Base-by-base conservation (phyloP, 2,329 filamentous ascomycete genomes). In the Colletotrichum kahawae region DNA sequence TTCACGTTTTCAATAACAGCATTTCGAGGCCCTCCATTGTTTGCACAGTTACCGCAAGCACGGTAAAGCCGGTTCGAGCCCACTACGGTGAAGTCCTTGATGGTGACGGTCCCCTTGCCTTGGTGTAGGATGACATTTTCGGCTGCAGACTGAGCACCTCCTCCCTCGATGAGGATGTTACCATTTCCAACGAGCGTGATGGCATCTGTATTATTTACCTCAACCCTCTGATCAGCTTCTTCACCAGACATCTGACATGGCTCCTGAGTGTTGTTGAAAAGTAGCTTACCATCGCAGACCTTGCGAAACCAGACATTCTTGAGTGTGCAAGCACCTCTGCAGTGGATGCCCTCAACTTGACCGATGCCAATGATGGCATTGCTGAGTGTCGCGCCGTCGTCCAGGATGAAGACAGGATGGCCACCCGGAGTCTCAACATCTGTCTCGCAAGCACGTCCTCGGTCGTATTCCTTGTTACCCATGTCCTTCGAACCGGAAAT, bases 361-460 rank as follows among this genome's bases (percentile, higher is more conserved):
- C 86, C 84, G 13, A 84, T 83, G 24, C 89, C 88, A 69, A 90
- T 89, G 79, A 90, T 88, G 79, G 87, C 88, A 78, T 90, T 90
- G 77, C 84, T 86, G 33, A 90, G 81, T 33, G 84, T 87, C 29
- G 85, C 89, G 29, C 88, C 88, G 64, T 85, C 82, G 79, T 87
- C 83, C 57, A 90, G 82, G 76, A 88, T 82, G 84, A 90, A 90
- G 79, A 90, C 88, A 6, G 85, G 54, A 56, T 88, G 86, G 70
- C 77, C 78, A 27, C 67, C 64, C 13, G 72, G 67, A 7, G 71
- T 77, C 63, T 78, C 77, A 24, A 68, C 77, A 9, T 77, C 77
- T 24, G 65, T 75, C n/a, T 69, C 56, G 67, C 76, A 78, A 0
- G 43, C 21, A 4, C 71, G 56, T 33, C 76, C 77, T 14, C 76